Evolutionary conservation across 2,329 filamentous ascomycete species (phyloP), one percentile per base, ranked within the genome.

Genomic region (Sarocladium brachiariae): DNA sequence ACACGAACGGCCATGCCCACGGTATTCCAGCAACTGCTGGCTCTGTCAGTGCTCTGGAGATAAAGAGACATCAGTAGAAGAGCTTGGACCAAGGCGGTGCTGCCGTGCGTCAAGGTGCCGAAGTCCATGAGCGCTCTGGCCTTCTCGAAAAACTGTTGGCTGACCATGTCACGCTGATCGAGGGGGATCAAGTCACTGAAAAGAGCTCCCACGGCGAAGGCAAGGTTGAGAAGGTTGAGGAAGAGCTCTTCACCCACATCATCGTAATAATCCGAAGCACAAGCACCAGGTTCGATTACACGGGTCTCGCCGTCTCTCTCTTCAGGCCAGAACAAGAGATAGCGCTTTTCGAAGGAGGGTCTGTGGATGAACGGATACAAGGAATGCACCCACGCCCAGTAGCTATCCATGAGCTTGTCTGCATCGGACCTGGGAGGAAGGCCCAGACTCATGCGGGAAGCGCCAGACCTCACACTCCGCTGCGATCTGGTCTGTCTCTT

Each of bases 1-100:
- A 60, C 54, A 9, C 60, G 57, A 27, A 62, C 56, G 9, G 60
- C 59, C 16, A 59, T 49, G 11, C 58, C 59, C n/a, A 59, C 53
- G 35, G 55, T 55, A 19, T 59, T 57, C 59, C 59, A 62, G 31
- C 58, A 59, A 11, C 50, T 38, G 39, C 55, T 57, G 27, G 56
- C 51, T 11, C 53, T 49, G 18, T 60, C 56, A n/a, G 53, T 57
- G 30, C 53, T 56, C 45, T 62, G 60, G 11, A 62, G 54, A 51
- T 61, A 62, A 30, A 58, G 58, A 18, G 53, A 55, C 47, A 55
- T 59, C 10, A 62, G 50, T n/a, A 61, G 41, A 18, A 61, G 52
- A 24, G 53, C 51, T 50, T 61, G 58, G 7, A 62, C 60, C 19
- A 61, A 53, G 9, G 54, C 46, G 16, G 59, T 51, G 16, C 53